Evolutionary conservation across 495 filamentous ascomycete genomes (phyloP).

Genomic region (Aspergillus leporis): DNA sequence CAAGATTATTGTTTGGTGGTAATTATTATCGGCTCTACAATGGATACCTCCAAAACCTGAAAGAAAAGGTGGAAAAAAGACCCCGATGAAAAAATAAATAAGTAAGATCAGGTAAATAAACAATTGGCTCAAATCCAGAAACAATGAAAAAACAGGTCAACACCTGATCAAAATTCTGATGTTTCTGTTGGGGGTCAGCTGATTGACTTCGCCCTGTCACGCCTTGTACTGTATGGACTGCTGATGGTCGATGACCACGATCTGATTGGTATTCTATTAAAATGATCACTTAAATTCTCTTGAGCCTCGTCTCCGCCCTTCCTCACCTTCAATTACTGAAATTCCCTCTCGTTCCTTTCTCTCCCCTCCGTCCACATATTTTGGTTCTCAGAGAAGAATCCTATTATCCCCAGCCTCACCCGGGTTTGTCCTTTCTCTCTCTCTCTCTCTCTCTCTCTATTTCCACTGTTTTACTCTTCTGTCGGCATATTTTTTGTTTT

Average conservation of each 20-base stretch:
- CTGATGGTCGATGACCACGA: neutral
- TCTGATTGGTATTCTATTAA: conserved; percentile 1
- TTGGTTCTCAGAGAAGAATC: neutral
- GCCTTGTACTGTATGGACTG: neutral
- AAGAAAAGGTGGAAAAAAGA: neutral
- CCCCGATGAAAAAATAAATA: too few relatives aligned
- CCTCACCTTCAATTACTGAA: neutral
- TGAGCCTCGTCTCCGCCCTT: conserved; percentile 9
- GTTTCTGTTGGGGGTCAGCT: neutral
- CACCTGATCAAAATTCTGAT: neutral
- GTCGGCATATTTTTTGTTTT: neutral
- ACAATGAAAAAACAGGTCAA: neutral
- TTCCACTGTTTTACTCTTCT: neutral
- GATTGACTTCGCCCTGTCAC: conserved; percentile 6
- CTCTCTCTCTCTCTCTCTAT: neutral
- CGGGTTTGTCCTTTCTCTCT: neutral
- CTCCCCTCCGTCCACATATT: neutral
- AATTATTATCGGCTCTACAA: too few relatives aligned
- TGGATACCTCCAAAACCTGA: too few relatives aligned
- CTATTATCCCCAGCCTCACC: neutral
- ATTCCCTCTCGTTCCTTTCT: neutral
- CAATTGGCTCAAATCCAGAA: neutral
- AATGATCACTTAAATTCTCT: conserved; percentile 2
- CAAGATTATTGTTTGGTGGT: too few relatives aligned
- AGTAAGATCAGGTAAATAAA: neutral